These are phyloP conservation scores for Musa balbisiana DNA, from an alignment of 202 grass and related monocot species.

Conservation along the genomic window DNA sequence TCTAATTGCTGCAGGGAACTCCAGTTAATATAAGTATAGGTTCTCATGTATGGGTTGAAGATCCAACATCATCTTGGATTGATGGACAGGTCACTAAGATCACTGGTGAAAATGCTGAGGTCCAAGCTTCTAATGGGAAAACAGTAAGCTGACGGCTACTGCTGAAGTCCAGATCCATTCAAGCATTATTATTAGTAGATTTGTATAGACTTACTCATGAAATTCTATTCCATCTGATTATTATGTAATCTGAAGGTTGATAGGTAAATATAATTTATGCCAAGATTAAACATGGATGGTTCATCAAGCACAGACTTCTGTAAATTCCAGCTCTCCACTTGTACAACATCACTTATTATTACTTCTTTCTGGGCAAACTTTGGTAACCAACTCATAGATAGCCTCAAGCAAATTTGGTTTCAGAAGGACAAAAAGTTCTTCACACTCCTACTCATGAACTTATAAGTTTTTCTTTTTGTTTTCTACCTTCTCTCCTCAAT, in stretches of 20 bases:
- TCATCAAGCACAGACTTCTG: not conserved
- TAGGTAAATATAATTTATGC: too few relatives aligned
- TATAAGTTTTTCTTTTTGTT: not conserved
- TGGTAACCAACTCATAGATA: not conserved
- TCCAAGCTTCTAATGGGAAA: constrained; percentile 11
- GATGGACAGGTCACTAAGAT: constrained; percentile 14
- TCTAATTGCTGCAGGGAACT: not conserved
- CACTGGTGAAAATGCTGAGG: constrained; percentile 5
- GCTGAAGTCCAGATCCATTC: not conserved
- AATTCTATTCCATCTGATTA: too few relatives aligned
- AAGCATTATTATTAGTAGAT: not conserved
- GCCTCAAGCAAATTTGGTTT: not conserved
- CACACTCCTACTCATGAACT: too few relatives aligned
- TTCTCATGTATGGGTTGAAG: constrained; percentile 19
- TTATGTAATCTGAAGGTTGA: too few relatives aligned
- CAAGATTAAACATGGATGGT: not conserved
- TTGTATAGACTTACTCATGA: not conserved
- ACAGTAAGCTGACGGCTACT: not conserved
- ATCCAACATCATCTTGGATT: constrained; percentile 1
- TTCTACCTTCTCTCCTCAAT: not conserved
- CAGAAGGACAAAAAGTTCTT: not conserved
- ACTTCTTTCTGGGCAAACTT: not conserved
- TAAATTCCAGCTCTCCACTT: not conserved
- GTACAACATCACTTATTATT: not conserved
- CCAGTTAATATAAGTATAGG: constrained; percentile 6